A percentile compares a stretch with the other conserved stretches of the same genome.
These are phyloP conservation scores for Mycena leptocephala DNA, from an alignment of 768 basidiomycete genomes.

Conservation along the genomic window DNA sequence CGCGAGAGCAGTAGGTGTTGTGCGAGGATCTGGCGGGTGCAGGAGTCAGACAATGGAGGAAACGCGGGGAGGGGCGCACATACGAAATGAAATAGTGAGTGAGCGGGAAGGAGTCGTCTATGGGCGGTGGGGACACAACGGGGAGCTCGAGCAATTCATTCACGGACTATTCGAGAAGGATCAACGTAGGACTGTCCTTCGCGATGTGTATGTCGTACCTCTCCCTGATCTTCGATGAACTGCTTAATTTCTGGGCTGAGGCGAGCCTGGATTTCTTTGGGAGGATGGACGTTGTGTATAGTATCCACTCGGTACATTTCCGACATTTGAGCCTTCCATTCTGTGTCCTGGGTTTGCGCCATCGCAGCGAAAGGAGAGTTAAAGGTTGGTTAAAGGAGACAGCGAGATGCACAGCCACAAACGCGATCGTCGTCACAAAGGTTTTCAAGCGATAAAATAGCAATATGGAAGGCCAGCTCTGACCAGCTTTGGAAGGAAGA, in stretches of 20 bases:
- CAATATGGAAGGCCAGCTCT: too few species aligned
- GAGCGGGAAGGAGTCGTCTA: constrained; percentile 64
- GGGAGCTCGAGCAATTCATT: constrained; percentile 57
- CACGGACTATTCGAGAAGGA: constrained; percentile 41
- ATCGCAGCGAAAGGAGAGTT: neutral
- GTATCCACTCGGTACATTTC: constrained; percentile 18
- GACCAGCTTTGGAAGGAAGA: too few species aligned
- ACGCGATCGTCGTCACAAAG: neutral
- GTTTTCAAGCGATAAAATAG: too few species aligned
- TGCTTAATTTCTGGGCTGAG: constrained; percentile 46
- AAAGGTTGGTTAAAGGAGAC: neutral
- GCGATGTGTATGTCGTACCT: constrained; percentile 30
- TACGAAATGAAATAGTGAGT: constrained; percentile 74
- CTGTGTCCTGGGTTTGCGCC: constrained; percentile 24
- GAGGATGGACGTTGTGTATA: constrained; percentile 36
- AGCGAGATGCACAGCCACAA: too few species aligned
- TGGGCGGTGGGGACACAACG: constrained; percentile 49
- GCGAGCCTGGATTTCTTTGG: constrained; percentile 26
- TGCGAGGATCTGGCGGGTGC: constrained; percentile 69
- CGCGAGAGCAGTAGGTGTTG: constrained; percentile 76
- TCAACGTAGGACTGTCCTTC: neutral
- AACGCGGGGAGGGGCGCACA: constrained; percentile 31
- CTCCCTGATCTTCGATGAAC: constrained; percentile 41
- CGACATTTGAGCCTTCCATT: constrained; percentile 23
- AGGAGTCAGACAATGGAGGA: neutral